Base-by-base conservation (phyloP, 331 rosid species). In the Telfairia occidentalis region DNA sequence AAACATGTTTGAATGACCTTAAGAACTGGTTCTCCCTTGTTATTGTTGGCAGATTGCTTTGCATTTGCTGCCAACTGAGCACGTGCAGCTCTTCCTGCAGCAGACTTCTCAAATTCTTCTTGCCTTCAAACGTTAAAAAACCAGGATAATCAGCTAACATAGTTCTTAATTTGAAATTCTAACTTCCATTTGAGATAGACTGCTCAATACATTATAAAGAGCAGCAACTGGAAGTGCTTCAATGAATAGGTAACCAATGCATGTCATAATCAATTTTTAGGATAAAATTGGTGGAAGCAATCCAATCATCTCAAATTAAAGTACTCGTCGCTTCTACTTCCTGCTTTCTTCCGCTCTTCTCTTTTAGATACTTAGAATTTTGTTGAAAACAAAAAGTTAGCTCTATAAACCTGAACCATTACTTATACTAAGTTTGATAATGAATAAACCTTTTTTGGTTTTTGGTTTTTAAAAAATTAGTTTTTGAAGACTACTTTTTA, bases 41-140 rank as follows among this genome's bases (percentile, higher is more conserved):
- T 81, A 70, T 88, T 18, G 75, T 83, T 87, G 38, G 90, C 87
- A 82, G 85, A 59, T 83, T 89, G 89, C 85, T 95, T 95, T 66
- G 85, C 87, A 75, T 66, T 76, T 66, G 85, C 86, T 26, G 73
- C 72, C 24, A 82, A 76, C 79, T 94, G 95, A 78, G 91, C 96
- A 19, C 89, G 92, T 2, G 84, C 96, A 76, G 97, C 98, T 78
- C 88, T 78, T 78, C 96, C 99, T 16, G 96, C 90, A 12, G 93
- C 82, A 78, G 97, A 90, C 54, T 87, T 87, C 35, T 95, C 90
- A 75, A 83, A 88, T 69, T 92, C 84, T 74, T 90, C 97, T 85
- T 88, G 89, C 90, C 99, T 95, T 85, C 83, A 86, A 60, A 54
- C 9, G 66, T 6, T 23, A 42, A 67, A 64, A 61, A 19, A 67